Evolutionary conservation across 164 flowering plant species (phyloP).

Genomic region (Vitis rupestris): DNA sequence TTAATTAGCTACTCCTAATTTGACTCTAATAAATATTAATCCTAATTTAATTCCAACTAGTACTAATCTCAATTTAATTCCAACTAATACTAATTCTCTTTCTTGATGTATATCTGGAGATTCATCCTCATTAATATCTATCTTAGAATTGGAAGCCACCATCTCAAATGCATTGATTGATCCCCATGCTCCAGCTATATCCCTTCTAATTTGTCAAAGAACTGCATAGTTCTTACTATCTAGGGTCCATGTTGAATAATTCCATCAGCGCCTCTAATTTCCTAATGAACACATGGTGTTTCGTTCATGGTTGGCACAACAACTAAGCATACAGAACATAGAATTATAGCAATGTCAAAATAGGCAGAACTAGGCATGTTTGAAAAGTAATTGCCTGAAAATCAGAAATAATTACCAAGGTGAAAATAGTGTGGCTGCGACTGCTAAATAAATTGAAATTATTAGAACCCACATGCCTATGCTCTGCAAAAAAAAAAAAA

Average conservation of each 20-base stretch:
- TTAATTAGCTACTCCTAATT: no score
- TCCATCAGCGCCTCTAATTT: not conserved
- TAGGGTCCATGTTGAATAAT: not conserved
- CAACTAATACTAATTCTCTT: no score
- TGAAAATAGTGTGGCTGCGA: conserved; percentile 87
- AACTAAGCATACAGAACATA: not conserved
- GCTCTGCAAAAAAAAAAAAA: conserved; percentile 51
- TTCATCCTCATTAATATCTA: no score
- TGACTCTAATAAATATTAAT: no score
- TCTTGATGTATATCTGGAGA: no score
- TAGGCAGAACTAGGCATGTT: not conserved
- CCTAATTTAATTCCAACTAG: no score
- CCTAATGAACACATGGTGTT: not conserved
- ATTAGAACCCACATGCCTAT: conserved; percentile 85
- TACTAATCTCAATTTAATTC: no score
- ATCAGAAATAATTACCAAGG: conserved; percentile 50
- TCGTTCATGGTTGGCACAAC: no score
- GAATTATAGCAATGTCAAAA: not conserved
- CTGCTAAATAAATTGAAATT: conserved; percentile 82
- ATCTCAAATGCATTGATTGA: not conserved
- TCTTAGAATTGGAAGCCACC: not conserved
- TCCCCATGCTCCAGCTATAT: not conserved
- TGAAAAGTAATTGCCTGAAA: conserved; percentile 2
- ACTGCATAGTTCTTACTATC: not conserved
- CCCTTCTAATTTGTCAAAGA: not conserved